Evolutionary conservation across 257 asterid genomes (phyloP).

Genomic region (Nicotiana attenuata): DNA sequence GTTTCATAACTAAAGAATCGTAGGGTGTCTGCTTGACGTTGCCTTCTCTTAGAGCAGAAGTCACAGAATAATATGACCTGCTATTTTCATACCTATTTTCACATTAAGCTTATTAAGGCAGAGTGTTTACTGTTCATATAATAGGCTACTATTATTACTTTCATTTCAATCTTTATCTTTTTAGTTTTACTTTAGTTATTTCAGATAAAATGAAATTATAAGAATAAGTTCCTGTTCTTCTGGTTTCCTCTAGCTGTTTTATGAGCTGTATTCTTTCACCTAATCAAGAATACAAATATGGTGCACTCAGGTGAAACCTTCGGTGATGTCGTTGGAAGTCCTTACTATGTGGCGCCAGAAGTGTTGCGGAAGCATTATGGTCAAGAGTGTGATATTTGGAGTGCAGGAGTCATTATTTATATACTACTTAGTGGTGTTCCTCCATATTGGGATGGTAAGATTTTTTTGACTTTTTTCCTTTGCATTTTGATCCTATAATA

Average conservation of each 20-base stretch:
- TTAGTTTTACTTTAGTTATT: neutral
- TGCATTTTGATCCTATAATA: neutral
- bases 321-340: slow-evolving; percentile 63
- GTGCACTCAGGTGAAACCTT: slow-evolving; percentile 42
- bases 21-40: neutral
- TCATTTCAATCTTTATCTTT: neutral
- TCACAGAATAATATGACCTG: neutral
- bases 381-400: slow-evolving; percentile 63
- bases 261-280: neutral
- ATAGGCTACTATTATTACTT: neutral
- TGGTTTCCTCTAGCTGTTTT: neutral
- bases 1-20: neutral
- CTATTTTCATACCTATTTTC: neutral
- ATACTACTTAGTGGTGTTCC: slow-evolving; percentile 64
- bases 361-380: slow-evolving; percentile 53
- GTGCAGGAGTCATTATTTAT: slow-evolving; percentile 66
- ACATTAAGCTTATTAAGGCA: neutral
- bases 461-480: neutral
- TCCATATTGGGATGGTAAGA: slow-evolving; percentile 64
- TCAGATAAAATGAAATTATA: neutral
- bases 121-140: neutral
- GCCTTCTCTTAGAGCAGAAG: neutral
- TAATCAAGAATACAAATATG: slow-evolving; percentile 15
- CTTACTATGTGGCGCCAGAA: slow-evolving; percentile 67
- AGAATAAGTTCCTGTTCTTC: neutral